Base-by-base conservation (phyloP, 768 basidiomycete species). In the Postia placenta region DNA sequence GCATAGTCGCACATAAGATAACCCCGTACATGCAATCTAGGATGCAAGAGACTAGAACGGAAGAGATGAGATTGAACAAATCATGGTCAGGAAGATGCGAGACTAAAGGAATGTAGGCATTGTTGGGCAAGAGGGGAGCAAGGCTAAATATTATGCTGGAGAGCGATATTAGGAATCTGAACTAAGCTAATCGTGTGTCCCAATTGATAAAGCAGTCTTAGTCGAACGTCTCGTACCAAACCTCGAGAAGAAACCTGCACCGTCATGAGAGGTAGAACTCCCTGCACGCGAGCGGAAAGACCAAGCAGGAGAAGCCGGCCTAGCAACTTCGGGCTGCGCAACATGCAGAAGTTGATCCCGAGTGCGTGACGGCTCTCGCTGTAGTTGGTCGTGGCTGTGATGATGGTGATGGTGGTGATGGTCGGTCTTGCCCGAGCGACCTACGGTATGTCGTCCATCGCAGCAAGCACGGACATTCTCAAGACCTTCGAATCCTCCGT, bases 401-500 rank as follows among this genome's bases (percentile, higher is more conserved):
- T 75, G 69, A 47, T 77, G 71, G 42, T 81, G 79, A 30, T 82
- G 79, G 23, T 80, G 81, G 40, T 82, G 83, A 46, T 80, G 78
- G 42, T 79, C 74, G 35, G 70, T 68, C 14, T 75, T 73, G 25
- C 73, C 75, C 30, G 74, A 70, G 51, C 75, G 78, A 0, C 89
- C 88, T 15, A 93, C 88, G 1, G 89, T 92, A 65, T 93, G 91
- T 45, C 80, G 75, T 17, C 89, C 90, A 63, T 91, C 88, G 58
- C 89, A 92, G 63, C 90, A 92, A 1, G 87, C 92, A 20, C 95
- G 79, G 19, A 97, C 93, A 59, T 98, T 97, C 70, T 97, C 94
- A 47, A 98, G 66, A 0, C 92, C 93, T 60, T 97, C 94, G 62
- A 80, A 98, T 4, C 81, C 90, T 26, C 83, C 83, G 55, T 90